These are phyloP conservation scores for Tillandsia fasciculata DNA, from an alignment of 176 grass and related monocot species.

Conservation along the genomic window DNA sequence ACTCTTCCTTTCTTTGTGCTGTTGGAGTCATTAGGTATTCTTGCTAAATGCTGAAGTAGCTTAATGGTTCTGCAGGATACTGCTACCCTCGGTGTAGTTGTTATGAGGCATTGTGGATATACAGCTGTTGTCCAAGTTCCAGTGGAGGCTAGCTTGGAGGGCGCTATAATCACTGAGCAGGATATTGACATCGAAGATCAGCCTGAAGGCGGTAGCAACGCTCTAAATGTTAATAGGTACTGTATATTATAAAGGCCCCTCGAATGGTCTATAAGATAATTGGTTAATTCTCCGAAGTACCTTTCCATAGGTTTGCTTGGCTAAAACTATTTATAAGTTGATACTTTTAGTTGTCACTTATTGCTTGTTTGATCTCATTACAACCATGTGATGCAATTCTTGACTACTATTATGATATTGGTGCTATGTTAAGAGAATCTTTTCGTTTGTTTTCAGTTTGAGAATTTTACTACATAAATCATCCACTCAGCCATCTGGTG, in stretches of 20 bases:
- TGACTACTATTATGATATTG: conserved; percentile 14
- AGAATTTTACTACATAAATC: conserved; percentile 83
- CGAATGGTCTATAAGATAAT: neutral
- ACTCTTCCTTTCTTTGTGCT: neutral
- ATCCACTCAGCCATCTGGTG: conserved; percentile 32
- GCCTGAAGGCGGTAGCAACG: conserved; percentile 78
- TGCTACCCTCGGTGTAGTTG: conserved; percentile 79
- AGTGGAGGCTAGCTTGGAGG: conserved; percentile 36
- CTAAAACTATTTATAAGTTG: neutral
- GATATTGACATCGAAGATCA: conserved; percentile 85
- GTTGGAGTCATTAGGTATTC: neutral
- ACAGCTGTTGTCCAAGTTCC: conserved; percentile 90
- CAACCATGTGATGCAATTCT: neutral
- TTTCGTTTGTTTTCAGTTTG: conserved; percentile 50
- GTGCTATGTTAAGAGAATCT: conserved; percentile 16
- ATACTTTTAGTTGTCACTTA: conserved; percentile 3
- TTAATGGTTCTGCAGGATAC: conserved; percentile 55
- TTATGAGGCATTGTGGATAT: conserved; percentile 90
- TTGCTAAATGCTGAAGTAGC: conserved; percentile 20
- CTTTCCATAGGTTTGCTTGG: neutral
- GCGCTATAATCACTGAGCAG: conserved; percentile 28
- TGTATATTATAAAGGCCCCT: conserved; percentile 16
- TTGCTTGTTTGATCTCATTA: neutral
- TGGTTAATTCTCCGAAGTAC: neutral
- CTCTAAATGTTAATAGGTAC: conserved; percentile 92